Base-by-base conservation (phyloP, 2,329 filamentous ascomycete genomes). In the Chrysoporthe cubensis region DNA sequence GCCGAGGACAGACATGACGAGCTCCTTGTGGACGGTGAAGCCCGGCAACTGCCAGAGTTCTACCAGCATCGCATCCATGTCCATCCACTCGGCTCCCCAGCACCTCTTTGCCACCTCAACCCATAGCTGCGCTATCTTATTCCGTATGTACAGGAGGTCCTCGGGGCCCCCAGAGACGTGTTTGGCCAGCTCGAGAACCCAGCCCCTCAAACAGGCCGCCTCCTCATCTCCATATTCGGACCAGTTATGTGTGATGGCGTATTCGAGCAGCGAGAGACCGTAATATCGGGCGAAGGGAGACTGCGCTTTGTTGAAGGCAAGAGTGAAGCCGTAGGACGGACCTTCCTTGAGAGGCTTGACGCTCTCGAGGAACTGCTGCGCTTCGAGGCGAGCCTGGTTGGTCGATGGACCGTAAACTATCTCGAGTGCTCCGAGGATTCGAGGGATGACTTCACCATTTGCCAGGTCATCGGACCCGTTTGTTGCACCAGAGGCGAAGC, bases 121-220 rank as follows among this genome's bases (percentile, higher is more conserved):
- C 96, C 96, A 99, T 70, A 99, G 82, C 79, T 97, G 91, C 40
- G 93, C 93, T 44, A 96, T 90, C 81, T 99, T 99, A 84, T 97
- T 98, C 73, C 95, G 87, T 71, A 97, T 83, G 77, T 94, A 99
- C 43, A 86, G 79, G 2, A 93, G 92, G 76, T 98, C 95, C 26
- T 89, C 85, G 14, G 43, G 59, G 59, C 59, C 43, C 58, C 86
- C 85, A 5, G 87, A 84, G 56, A 96, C 83, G 70, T 86, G 85
- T 74, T 91, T 88, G 14, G 93, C 92, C 14, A 99, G 88, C 76
- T 90, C 85, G 66, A 97, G 80, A 56, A 97, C 88, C 87, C 94
- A 96, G 68, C 84, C 84, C 62, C 92, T 88, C 66, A 99, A 80
- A 64, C 87, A 86, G 40, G 82, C 81, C 21, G 88, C 88, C 77